phyloP scores from a whole-genome alignment of 805 yeast species.

The Candida hungchunana region DNA sequence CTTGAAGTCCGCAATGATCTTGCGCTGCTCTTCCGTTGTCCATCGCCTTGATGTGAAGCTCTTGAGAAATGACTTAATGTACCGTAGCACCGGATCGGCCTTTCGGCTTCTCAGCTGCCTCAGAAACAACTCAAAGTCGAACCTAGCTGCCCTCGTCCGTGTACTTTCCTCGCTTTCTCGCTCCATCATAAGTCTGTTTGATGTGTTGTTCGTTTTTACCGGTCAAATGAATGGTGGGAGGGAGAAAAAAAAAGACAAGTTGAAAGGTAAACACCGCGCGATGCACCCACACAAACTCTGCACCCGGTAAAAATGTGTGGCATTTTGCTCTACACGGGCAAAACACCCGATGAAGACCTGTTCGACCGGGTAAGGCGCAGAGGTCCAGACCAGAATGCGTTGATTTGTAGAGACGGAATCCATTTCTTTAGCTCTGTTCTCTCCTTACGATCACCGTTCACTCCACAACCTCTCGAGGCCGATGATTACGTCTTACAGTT shows the following conservation, averaged over 20 bases:
- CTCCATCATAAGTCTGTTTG: slow-evolving; percentile 4
- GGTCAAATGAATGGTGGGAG: background rate
- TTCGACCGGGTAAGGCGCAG: slow-evolving; percentile 47
- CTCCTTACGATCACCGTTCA: slow-evolving; percentile 75
- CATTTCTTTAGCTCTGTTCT: slow-evolving; percentile 54
- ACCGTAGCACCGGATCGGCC: slow-evolving; percentile 88
- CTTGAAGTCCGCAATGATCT: slow-evolving; percentile 74
- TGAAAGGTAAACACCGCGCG: too few relatives aligned
- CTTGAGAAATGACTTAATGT: slow-evolving; percentile 75
- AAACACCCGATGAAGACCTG: slow-evolving; percentile 16
- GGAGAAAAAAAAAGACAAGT: background rate
- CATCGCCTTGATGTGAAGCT: slow-evolving; percentile 63
- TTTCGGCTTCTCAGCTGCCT: slow-evolving; percentile 62
- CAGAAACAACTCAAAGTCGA: slow-evolving; percentile 83
- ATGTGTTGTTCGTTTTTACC: background rate
- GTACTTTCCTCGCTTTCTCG: slow-evolving; percentile 13
- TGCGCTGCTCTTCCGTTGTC: slow-evolving; percentile 73
- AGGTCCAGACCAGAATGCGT: slow-evolving; percentile 54
- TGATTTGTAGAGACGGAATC: slow-evolving; percentile 3
- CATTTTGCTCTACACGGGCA: slow-evolving; percentile 35
- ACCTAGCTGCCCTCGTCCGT: slow-evolving; percentile 29
- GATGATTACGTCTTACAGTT: slow-evolving; percentile 56
- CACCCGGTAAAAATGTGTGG: slow-evolving; percentile 66
- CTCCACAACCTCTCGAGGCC: slow-evolving; percentile 59
- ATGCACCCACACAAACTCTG: background rate